Percentiles rank a stretch among this genome's conserved stretches.
Conservation (phyloP, 2,329 filamentous ascomycete species). For the Alternaria gansuensis region DNA sequence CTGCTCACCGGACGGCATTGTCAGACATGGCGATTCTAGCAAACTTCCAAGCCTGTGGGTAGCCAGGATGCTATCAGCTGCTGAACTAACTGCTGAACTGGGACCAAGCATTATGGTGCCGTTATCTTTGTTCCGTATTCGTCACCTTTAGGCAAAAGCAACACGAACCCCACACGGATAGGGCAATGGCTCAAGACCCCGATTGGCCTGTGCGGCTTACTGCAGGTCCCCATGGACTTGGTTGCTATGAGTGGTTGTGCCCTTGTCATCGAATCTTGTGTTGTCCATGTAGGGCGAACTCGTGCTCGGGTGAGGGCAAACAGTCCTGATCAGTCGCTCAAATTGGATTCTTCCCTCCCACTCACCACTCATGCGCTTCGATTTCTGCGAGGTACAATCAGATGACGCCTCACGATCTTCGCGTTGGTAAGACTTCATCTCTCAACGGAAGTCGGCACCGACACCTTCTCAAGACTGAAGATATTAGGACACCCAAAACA, state of each 20-base stretch:
- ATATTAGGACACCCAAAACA: background rate
- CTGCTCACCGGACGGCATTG: background rate
- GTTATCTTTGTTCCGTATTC: conserved; percentile 1
- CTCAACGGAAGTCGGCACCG: background rate
- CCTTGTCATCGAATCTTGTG: background rate
- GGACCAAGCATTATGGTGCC: background rate
- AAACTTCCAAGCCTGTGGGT: background rate
- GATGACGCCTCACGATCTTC: background rate
- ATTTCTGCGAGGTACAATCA: fast-evolving
- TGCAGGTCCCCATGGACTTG: background rate
- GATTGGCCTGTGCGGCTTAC: background rate
- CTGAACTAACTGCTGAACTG: background rate
- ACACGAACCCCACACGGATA: background rate
- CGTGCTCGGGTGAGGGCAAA: background rate
- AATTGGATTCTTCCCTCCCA: background rate
- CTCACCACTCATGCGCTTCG: background rate
- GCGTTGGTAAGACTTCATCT: background rate
- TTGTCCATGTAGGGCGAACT: background rate
- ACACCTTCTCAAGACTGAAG: no score
- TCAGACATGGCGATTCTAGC: background rate
- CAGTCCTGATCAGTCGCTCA: background rate
- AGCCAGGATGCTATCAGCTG: background rate
- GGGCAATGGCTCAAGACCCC: background rate
- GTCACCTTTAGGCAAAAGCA: background rate
- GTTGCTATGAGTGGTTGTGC: background rate